A percentile compares a stretch with the other conserved stretches of the same genome.
Conservation (phyloP, 2,329 filamentous ascomycete genomes). For the Neofusicoccum cordaticola region DNA sequence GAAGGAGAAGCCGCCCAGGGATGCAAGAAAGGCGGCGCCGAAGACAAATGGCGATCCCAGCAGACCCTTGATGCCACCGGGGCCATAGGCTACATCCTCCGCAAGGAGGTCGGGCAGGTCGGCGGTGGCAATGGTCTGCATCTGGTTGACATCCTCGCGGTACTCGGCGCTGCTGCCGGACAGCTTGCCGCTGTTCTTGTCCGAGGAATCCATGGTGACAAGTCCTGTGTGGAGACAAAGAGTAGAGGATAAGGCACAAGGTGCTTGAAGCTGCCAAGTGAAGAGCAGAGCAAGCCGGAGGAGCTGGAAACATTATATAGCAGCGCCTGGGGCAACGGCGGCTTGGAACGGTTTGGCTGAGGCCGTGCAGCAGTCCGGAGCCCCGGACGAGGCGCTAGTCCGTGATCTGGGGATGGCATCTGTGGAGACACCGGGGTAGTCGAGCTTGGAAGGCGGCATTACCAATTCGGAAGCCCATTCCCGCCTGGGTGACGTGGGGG, state of each 20-base stretch:
- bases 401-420: background rate
- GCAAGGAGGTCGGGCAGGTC: constrained; percentile 8
- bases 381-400: background rate
- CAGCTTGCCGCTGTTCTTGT: constrained; percentile 9
- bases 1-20: constrained; percentile 42
- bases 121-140: constrained; percentile 3
- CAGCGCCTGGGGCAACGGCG: background rate
- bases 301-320: background rate
- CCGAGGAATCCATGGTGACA: background rate
- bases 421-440: background rate
- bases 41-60: constrained; percentile 41
- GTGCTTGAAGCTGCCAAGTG: background rate
- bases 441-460: background rate
- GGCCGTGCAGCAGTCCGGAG: background rate
- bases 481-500: background rate
- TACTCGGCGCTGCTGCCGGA: background rate
- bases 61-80: constrained; percentile 31
- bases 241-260: background rate
- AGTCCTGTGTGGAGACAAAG: background rate
- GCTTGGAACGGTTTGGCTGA: background rate
- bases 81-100: constrained; percentile 27
- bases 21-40: constrained; percentile 43
- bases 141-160: constrained; percentile 5
- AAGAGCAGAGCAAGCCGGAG: background rate
- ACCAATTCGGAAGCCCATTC: constrained; percentile 3